Percentiles rank a stretch among this genome's conserved stretches.
Evolutionary conservation across 805 yeast genomes (phyloP).

Genomic region (Priceomyces melissophilus): DNA sequence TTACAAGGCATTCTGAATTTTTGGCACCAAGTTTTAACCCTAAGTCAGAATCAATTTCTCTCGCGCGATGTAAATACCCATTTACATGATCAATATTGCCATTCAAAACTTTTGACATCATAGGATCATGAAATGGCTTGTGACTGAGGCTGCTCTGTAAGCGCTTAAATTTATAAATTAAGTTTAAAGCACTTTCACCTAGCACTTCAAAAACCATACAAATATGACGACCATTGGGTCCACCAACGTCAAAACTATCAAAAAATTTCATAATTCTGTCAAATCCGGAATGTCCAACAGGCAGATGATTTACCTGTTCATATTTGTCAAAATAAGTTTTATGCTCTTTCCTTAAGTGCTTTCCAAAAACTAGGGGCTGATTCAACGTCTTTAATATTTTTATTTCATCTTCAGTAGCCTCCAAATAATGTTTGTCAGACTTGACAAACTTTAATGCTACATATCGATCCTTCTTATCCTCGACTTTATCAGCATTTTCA

Average conservation of each 20-base stretch:
- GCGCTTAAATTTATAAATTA: conserved; percentile 45
- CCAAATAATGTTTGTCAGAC: conserved; percentile 49
- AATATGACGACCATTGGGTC: conserved; percentile 63
- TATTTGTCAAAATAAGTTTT: conserved; percentile 9
- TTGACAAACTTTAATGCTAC: conserved; percentile 64
- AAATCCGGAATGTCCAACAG: conserved; percentile 44
- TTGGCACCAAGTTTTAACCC: conserved; percentile 11
- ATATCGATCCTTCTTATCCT: conserved; percentile 31
- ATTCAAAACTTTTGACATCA: conserved; percentile 13
- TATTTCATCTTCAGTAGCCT: conserved; percentile 66
- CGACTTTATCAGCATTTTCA: conserved; percentile 1
- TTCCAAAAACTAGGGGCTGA: conserved; percentile 14
- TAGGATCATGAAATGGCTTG: background rate
- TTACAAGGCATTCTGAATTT: conserved; percentile 21
- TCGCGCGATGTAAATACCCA: too few relatives aligned
- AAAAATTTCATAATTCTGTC: conserved; percentile 49
- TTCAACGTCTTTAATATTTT: conserved; percentile 40
- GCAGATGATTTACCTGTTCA: conserved; percentile 4
- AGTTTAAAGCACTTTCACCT: conserved; percentile 56
- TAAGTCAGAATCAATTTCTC: conserved; percentile 8
- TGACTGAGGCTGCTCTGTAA: background rate
- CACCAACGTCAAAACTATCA: conserved; percentile 54
- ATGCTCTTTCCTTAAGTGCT: conserved; percentile 10
- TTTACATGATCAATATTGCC: conserved; percentile 12
- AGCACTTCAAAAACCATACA: conserved; percentile 66